Evolutionary conservation across 768 basidiomycete species (phyloP).

Genomic region (Neoboletus brunneissimus): DNA sequence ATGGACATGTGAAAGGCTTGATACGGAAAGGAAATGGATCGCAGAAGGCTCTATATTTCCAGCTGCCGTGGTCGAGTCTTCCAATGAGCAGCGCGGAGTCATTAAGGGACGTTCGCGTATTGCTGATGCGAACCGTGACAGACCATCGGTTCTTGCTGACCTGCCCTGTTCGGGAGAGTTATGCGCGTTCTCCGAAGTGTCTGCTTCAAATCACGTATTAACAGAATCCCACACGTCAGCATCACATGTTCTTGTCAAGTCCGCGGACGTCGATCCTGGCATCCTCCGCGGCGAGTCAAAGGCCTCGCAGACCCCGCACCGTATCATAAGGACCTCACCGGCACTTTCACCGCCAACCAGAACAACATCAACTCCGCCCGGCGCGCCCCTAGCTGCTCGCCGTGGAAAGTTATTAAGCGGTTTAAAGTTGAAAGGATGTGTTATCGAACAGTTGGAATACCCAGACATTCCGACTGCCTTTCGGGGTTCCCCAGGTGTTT

Average conservation of each 20-base stretch:
- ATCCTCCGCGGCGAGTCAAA: conserved; percentile 6
- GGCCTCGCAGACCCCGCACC: background rate
- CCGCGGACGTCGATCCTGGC: conserved; percentile 7
- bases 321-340: conserved; percentile 2
- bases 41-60: conserved; percentile 32
- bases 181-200: background rate
- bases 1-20: conserved; percentile 26
- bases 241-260: conserved; percentile 3
- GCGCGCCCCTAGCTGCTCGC: conserved; percentile 36
- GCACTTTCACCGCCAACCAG: background rate
- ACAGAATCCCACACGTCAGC: background rate
- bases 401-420: conserved; percentile 36
- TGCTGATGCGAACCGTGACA: background rate
- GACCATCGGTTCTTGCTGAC: background rate
- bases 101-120: background rate
- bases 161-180: conserved; percentile 1
- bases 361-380: conserved; percentile 4
- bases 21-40: conserved; percentile 25
- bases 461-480: conserved; percentile 45
- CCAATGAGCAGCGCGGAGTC: conserved; percentile 1
- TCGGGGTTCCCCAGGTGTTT: conserved; percentile 34
- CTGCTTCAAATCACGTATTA: background rate
- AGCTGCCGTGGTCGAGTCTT: conserved; percentile 9
- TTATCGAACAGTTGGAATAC: conserved; percentile 28
- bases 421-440: conserved; percentile 23